Base-by-base conservation (phyloP, 75 land plant species). In the Cunninghamia lanceolata region DNA sequence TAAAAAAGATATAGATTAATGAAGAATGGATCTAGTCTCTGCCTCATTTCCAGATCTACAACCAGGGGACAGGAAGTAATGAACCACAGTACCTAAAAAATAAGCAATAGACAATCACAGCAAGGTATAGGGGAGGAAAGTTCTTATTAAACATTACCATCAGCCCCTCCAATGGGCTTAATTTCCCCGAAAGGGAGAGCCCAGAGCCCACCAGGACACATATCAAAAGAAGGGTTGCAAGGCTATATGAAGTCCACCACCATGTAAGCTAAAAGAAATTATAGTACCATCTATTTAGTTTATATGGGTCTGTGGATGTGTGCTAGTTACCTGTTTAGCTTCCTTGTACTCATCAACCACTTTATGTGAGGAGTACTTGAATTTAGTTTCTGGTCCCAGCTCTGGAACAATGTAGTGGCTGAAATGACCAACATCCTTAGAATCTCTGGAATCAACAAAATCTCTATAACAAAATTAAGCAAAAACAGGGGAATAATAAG, bases 361-460 rank as follows among this genome's bases (percentile, higher is more conserved):
- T 85, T 95, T 95, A 90, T 90, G 95, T 34, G 96, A 94, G 70
- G 96, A 87, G 74, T 93, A 93, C 7, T 87, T 81, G 87, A 95
- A 94, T 76, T 92, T 94, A 21, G 86, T 88, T 2, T 94, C 91
- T 9, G 96, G 94, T 19, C 93, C 92, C 88, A 95, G 87, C 86
- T 95, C 95, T 46, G 96, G 96, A 14, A 95, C 96, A 66, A 94
- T 95, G 90, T 87, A 95, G 83, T 95, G 96, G 89, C 95, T 95
- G 92, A 79, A 84, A 89, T n/a, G 43, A 35, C 9, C 46, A 87
- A 70, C 28, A 46, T 34, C 30, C 19, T 45, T 66, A 43, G 11
- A 89, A 4, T 54, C 17, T 39, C 11, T 59, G 14, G 21, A 86
- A 84, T 47, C 6, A 25, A 84, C 28, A 70, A 59, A 86, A 19